Evolutionary conservation across 1,284 basidiomycete genomes (phyloP).

Genomic region (Leucoagaricus sp.): DNA sequence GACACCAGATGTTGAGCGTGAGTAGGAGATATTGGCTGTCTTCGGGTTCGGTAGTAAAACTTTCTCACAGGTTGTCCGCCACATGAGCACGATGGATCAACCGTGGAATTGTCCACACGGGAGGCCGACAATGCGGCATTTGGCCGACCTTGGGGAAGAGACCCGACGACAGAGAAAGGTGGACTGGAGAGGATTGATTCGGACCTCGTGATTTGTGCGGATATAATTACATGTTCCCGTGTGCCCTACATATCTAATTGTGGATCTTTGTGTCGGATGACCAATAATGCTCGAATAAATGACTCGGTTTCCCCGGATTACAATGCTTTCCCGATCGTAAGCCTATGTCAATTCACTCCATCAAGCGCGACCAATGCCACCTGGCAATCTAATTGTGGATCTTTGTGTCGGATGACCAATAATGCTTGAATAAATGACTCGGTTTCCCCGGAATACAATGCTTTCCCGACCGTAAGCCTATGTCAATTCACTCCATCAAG

Average conservation of each 20-base stretch:
- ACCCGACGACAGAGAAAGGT: slow-evolving; percentile 1
- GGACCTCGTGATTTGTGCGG: neutral
- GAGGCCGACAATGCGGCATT: slow-evolving; percentile 93
- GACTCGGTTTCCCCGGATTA: neutral
- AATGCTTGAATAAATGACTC: slow-evolving; percentile 5
- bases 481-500: slow-evolving; percentile 56
- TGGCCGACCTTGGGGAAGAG: slow-evolving; percentile 42
- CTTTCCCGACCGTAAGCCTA: slow-evolving; percentile 19
- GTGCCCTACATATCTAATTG: neutral
- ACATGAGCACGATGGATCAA: slow-evolving; percentile 96
- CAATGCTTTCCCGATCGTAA: neutral
- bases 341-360: slow-evolving; percentile 55
- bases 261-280: neutral
- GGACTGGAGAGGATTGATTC: slow-evolving; percentile 8
- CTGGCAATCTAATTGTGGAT: too few relatives aligned
- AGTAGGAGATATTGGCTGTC: slow-evolving; percentile 28
- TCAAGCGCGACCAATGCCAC: slow-evolving; percentile 50
- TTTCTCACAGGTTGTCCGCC: slow-evolving; percentile 69
- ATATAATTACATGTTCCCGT: neutral
- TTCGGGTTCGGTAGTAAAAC: slow-evolving; percentile 15
- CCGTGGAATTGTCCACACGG: slow-evolving; percentile 99
- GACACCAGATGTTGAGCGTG: slow-evolving; percentile 80
- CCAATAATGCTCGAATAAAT: slow-evolving; percentile 2
- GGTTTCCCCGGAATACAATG: neutral
- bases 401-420: too few relatives aligned